Base-by-base conservation (phyloP, 306 rosid species). In the Luffa aegyptiaca region DNA sequence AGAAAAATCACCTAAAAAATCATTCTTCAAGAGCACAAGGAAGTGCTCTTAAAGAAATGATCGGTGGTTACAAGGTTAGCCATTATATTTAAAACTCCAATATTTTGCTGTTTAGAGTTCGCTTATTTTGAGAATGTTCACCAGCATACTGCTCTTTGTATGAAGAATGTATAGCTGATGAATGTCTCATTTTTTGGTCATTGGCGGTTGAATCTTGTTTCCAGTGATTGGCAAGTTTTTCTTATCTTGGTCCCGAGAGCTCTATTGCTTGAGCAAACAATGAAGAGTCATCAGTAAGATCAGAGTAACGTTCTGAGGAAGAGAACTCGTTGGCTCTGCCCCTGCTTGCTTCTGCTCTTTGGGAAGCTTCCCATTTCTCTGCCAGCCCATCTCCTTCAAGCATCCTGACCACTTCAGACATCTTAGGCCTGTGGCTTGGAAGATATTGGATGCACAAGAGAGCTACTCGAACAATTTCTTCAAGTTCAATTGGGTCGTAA, bases 301-400 rank as follows among this genome's bases (percentile, higher is more conserved):
- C 90, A 8, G 94, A 90, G 68, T 87, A 90, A 26, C 90, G 88
- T 49, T 84, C 90, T 2, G 94, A 90, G 49, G 87, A 86, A 42
- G 91, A 89, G 70, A 87, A 88, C 64, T 91, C 91, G 58, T 83
- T 86, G 69, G 86, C 87, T 83, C 85, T 87, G 75, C 88, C 66
- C 75, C 90, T 86, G 70, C 88, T 87, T 45, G 92, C 84, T 41
- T 88, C 94, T 44, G 87, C 82, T 71, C 82, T 83, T 57, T 88
- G 90, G 7, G 94, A 85, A 48, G 92, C 89, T 79, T 90, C 94
- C 94, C 94, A 90, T 79, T 87, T 90, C 82, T 88, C 90, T 31
- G 88, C 94, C 62, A 90, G 92, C 0, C 92, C 94, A 65, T 88
- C 94, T 80, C 92, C 94, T 85, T 88, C 92, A 75, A 90, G 91